Base-by-base conservation (phyloP, 306 rosid species). In the Prunus dulcis region DNA sequence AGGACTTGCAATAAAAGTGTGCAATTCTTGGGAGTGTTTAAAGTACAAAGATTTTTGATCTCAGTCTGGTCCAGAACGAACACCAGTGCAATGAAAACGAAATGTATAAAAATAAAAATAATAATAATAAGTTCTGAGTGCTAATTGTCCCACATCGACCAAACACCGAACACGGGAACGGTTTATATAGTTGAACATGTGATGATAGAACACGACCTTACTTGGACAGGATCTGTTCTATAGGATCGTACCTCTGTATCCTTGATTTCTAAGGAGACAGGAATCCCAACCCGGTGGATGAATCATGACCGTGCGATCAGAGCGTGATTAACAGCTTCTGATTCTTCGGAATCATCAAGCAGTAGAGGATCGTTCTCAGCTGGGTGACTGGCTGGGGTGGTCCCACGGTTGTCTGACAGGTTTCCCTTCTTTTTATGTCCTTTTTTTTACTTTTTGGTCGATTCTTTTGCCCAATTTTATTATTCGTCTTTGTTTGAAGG, bases 161-260 rank as follows among this genome's bases (percentile, higher is more conserved):
- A 17, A 2, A 1, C 34, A 7, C 10, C 17, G 3, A 34, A 52
- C 28, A 13, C 0, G 2, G 4, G 6, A 6, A 25, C 14, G 0
- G 14, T 28, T 14, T n/a, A 28, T 18, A 50, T 3, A 6, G 2
- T 4, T 0, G 3, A 15, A 6, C n/a, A 6, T 1, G 0, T 0
- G 0, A 6, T 0, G 0, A 0, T 0, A 0, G 0, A 0, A 0
- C 63, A 70, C 80, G 69, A 70, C 69, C 62, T 69, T 51, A 43
- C 80, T 76, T 76, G 81, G 56, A 81, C 74, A 75, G 63, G 69
- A 80, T 69, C 78, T 65, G 78, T 79, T 79, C 77, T 72, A 72
- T 79, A 72, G 82, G 67, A 28, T 49, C 72, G 82, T 71, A 71
- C 43, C 9, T 38, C 43, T 38, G 43, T 38, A 38, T 38, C 43